Evolutionary conservation across 176 grass and related monocot species (phyloP).

Genomic region (bread wheat (Triticum aestivum)): DNA sequence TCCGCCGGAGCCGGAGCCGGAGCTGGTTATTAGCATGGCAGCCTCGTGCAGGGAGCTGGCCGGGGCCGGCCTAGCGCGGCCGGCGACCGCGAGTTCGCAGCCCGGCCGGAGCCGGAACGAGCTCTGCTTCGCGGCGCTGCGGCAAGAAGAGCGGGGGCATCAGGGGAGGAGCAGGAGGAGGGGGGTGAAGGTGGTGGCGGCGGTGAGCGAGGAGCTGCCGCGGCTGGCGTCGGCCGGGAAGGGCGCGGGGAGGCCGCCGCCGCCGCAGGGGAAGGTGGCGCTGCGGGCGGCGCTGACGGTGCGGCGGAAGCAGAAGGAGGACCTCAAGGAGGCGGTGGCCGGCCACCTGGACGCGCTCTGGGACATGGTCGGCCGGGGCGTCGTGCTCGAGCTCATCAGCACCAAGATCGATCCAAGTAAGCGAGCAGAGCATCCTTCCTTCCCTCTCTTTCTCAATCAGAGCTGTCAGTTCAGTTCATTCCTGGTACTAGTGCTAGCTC

Average conservation of each 20-base stretch:
- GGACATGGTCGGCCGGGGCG: slow-evolving; percentile 82
- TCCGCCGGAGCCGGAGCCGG: background rate
- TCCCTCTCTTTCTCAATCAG: background rate
- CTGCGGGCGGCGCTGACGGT: slow-evolving; percentile 85
- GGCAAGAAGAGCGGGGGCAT: background rate
- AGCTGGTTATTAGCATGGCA: slow-evolving; percentile 14
- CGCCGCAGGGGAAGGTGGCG: slow-evolving; percentile 37
- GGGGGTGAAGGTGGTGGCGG: slow-evolving; percentile 41
- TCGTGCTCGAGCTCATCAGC: slow-evolving; percentile 91
- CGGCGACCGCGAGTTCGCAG: background rate
- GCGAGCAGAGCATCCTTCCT: slow-evolving; percentile 1
- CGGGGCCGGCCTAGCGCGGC: background rate
- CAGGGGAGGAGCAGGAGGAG: background rate
- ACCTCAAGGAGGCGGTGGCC: slow-evolving; percentile 80
- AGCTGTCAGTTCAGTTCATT: background rate
- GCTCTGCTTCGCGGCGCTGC: slow-evolving; percentile 37
- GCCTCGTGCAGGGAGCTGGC: slow-evolving; percentile 47
- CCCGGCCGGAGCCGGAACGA: slow-evolving; percentile 1
- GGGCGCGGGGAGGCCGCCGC: background rate
- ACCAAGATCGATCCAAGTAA: slow-evolving; percentile 84
- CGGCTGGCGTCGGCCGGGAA: slow-evolving; percentile 33
- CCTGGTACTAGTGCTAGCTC: background rate
- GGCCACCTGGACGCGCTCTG: slow-evolving; percentile 79
- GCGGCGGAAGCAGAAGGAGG: slow-evolving; percentile 94
- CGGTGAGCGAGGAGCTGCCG: slow-evolving; percentile 78